phyloP scores from a whole-genome alignment of 2,329 filamentous ascomycete genomes.

The Teratosphaeria pseudoeucalypti region DNA sequence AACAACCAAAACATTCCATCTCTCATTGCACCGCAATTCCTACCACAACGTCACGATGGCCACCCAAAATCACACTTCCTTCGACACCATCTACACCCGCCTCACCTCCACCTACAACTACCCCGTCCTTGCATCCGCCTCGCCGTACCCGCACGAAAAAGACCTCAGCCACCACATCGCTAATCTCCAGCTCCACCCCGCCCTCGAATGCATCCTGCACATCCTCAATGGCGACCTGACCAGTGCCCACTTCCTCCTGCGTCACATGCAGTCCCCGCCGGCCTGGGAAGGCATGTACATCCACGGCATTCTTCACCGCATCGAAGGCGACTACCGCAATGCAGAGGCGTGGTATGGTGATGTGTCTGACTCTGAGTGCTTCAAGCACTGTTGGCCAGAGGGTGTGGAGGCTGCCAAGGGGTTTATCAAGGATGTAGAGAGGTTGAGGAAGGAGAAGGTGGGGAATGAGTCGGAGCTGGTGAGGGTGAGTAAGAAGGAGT shows the following conservation, averaged over 20 bases:
- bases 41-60: neutral
- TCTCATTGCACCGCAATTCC: neutral
- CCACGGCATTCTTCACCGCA: conserved; percentile 40
- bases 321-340: conserved; percentile 43
- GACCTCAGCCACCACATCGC: conserved; percentile 20
- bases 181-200: conserved; percentile 31
- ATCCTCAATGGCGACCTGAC: conserved; percentile 42
- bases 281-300: conserved; percentile 43
- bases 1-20: neutral
- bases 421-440: conserved; percentile 30
- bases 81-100: conserved; percentile 20
- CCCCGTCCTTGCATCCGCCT: conserved; percentile 19
- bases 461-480: conserved; percentile 25
- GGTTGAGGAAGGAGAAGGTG: conserved; percentile 23
- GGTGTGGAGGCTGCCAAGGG: conserved; percentile 16
- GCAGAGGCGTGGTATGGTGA: conserved; percentile 40
- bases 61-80: conserved; percentile 9
- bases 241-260: conserved; percentile 42
- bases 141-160: conserved; percentile 16
- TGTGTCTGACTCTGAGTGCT: conserved; percentile 29
- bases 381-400: conserved; percentile 26
- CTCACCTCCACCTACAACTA: conserved; percentile 16
- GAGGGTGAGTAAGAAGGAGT: conserved; percentile 28
- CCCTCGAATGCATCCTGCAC: conserved; percentile 42
- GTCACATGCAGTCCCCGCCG: conserved; percentile 42